Base-by-base conservation (phyloP, 1,284 basidiomycete species). In the Earliella scabrosa region DNA sequence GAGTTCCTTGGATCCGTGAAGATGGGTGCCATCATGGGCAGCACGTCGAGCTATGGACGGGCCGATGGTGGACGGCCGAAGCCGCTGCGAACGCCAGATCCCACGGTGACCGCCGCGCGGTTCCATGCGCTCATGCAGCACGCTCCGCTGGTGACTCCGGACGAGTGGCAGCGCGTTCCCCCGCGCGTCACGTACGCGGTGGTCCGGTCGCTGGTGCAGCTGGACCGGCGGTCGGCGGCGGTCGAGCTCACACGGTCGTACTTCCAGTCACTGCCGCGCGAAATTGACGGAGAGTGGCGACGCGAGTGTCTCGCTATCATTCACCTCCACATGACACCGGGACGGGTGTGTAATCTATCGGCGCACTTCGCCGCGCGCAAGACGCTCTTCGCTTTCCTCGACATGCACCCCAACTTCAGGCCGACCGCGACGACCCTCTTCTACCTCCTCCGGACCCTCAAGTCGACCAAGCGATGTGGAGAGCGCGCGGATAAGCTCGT, bases 371-470 rank as follows among this genome's bases (percentile, higher is more conserved):
- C 48, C 63, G 77, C 53, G 69, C 75, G 63, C 70, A 72, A 39
- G 68, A 83, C 57, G 27, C 48, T 71, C 29, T 63, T 73, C 53
- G 71, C 71, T 21, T 73, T 88, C 36, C 62, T 87, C 40, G 64
- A 64, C 21, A 56, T 77, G 46, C 81, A 86, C 64, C 74, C 77
- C 11, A 70, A 70, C 50, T 66, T 91, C 34, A 73, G 65, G 29
- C 88, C 89, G 20, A 82, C 78, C 32, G 71, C 86, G n/a, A 76
- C 73, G n/a, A 90, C 89, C 1, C 67, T 91, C 21, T 81, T 78
- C 63, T 71, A 86, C 31, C 73, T 90, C 40, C 75, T 92, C 34
- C 71, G 77, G 34, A 75, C 78, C 49, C 72, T 92, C 46, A 71
- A 70, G 46, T 63, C 68, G 45, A 77, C 76, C 23, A 77, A 74